A percentile compares a stretch with the other conserved stretches of the same genome.
Evolutionary conservation across 192 early-diverging fungal genomes (phyloP).

Genomic region (Coemansia sp.): DNA sequence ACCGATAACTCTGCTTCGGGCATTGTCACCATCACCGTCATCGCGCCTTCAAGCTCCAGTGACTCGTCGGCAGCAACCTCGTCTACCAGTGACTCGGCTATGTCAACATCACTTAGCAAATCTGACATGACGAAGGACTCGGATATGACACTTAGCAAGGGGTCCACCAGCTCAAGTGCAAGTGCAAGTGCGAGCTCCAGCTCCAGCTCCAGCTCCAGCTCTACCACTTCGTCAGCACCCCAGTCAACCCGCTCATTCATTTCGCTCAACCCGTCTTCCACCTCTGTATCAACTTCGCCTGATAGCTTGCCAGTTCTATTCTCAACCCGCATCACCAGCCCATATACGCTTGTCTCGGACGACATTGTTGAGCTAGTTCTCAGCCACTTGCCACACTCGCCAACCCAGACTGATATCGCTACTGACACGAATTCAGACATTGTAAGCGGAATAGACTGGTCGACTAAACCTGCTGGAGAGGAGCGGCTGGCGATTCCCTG

Average conservation of each 20-base stretch:
- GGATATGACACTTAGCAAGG: background rate
- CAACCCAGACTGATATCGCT: background rate
- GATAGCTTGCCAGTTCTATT: slow-evolving; percentile 2
- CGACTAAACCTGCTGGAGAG: background rate
- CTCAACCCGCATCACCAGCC: background rate
- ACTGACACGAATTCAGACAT: background rate
- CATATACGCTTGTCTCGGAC: slow-evolving; percentile 16
- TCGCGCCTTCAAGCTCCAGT: background rate
- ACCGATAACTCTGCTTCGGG: background rate
- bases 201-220: background rate
- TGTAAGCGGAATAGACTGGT: slow-evolving; percentile 11
- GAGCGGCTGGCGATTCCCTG: background rate
- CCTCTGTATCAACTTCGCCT: background rate
- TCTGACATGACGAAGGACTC: background rate
- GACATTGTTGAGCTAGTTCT: slow-evolving; percentile 23
- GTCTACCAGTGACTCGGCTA: background rate
- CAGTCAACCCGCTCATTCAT: background rate
- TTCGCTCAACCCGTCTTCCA: background rate
- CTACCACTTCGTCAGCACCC: background rate
- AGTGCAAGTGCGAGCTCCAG: no score
- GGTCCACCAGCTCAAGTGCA: no score
- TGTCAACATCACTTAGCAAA: background rate
- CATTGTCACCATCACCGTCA: background rate
- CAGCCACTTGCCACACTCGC: slow-evolving; percentile 9
- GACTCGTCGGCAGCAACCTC: background rate